A percentile compares a stretch with the other conserved stretches of the same genome.
These are phyloP conservation scores for Diaporthe eres DNA, from an alignment of 2,329 filamentous ascomycete species.

Conservation along the genomic window DNA sequence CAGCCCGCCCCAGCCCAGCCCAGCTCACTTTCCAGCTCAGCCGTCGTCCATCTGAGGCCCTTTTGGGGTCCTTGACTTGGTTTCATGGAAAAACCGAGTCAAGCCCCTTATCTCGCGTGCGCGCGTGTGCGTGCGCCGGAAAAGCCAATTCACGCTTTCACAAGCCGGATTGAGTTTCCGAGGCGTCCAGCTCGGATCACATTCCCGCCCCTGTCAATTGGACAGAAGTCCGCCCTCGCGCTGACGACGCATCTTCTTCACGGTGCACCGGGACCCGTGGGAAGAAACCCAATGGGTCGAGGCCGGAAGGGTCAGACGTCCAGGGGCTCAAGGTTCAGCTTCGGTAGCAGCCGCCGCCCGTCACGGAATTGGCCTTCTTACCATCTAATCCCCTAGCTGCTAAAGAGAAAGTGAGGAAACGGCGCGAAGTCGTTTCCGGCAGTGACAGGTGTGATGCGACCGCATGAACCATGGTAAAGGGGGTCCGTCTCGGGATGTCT, in stretches of 20 bases:
- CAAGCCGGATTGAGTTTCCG: slow-evolving; percentile 13
- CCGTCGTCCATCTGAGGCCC: background rate
- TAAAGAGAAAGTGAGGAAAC: background rate
- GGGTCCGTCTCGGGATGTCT: slow-evolving; percentile 27
- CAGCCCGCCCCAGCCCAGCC: background rate
- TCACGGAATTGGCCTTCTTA: slow-evolving; percentile 8
- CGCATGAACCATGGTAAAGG: slow-evolving; percentile 25
- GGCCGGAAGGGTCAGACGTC: slow-evolving; percentile 6
- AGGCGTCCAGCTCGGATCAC: slow-evolving; percentile 19
- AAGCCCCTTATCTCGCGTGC: slow-evolving; percentile 27
- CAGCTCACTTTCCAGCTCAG: slow-evolving; percentile 6
- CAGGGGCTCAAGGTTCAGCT: slow-evolving; percentile 21
- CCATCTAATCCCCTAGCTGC: background rate
- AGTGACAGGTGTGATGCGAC: slow-evolving; percentile 26
- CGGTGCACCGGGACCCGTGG: background rate
- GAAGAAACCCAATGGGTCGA: background rate
- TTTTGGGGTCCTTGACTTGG: background rate
- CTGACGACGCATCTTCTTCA: slow-evolving; percentile 21
- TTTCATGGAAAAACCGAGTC: slow-evolving; percentile 19
- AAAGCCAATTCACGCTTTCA: slow-evolving; percentile 29
- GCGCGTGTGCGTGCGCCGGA: background rate
- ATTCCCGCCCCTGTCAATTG: slow-evolving; percentile 2
- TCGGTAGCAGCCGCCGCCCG: slow-evolving; percentile 15
- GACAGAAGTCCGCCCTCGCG: background rate
- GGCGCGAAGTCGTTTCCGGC: background rate